phyloP scores from a whole-genome alignment of 257 asterid genomes.

The Hygrophila difformis region DNA sequence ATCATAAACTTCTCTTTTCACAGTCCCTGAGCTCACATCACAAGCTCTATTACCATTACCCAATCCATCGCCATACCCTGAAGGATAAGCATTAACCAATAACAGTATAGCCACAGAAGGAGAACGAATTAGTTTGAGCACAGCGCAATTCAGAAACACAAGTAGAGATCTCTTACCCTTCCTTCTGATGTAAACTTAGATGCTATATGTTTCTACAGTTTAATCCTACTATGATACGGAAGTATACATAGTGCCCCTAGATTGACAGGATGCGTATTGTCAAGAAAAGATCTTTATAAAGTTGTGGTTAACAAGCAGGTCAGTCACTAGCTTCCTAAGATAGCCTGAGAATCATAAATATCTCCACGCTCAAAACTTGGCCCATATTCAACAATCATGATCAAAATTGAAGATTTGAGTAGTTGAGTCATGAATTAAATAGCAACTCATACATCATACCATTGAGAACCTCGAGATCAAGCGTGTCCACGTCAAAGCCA shows the following conservation, averaged over 20 bases:
- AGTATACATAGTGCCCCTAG: no score
- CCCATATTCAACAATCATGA: no score
- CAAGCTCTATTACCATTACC: slow-evolving; percentile 23
- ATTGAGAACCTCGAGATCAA: slow-evolving; percentile 84
- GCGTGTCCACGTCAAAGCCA: slow-evolving; percentile 91
- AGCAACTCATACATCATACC: slow-evolving; percentile 27
- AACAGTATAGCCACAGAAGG: slow-evolving; percentile 17
- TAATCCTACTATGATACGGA: no score
- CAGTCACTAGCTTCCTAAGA: no score
- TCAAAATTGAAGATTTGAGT: no score
- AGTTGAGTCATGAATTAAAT: no score
- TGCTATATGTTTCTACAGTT: background rate
- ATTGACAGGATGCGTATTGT: background rate
- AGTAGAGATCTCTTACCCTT: slow-evolving; percentile 29
- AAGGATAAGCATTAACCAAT: slow-evolving; percentile 38
- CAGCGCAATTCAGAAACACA: slow-evolving; percentile 23
- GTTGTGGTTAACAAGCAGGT: slow-evolving; percentile 1
- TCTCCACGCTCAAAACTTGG: no score
- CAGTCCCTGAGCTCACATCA: slow-evolving; percentile 27
- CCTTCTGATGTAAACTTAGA: slow-evolving; percentile 5
- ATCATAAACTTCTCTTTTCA: slow-evolving; percentile 36
- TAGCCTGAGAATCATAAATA: no score
- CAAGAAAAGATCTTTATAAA: slow-evolving; percentile 3
- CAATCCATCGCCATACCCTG: slow-evolving; percentile 33
- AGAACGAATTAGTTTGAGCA: slow-evolving; percentile 18